Conservation (phyloP, 805 yeast species). For the Lipomyces orientalis region DNA sequence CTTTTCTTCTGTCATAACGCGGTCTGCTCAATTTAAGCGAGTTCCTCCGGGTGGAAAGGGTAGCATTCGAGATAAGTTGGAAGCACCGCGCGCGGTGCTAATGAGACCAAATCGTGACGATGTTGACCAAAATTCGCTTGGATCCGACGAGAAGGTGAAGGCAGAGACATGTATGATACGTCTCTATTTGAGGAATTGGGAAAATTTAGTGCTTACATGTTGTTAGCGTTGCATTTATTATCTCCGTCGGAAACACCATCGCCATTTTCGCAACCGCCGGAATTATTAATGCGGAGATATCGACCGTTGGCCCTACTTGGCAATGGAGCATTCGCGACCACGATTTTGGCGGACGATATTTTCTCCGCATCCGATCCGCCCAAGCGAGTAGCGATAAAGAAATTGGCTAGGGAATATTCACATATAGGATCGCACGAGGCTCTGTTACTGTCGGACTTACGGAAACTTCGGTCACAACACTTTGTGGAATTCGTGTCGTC, state of each 20-base stretch:
- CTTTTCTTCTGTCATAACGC: not conserved
- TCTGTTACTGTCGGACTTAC: conserved; percentile 18
- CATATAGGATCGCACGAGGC: conserved; percentile 27
- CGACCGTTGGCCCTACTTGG: conserved; percentile 19
- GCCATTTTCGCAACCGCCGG: conserved; percentile 9
- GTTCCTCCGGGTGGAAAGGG: conserved; percentile 1
- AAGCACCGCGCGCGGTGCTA: not conserved
- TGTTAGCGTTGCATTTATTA: not conserved
- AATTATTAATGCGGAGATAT: conserved; percentile 14
- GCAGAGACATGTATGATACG: not conserved
- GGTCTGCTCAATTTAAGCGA: not conserved
- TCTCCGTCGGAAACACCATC: conserved; percentile 13
- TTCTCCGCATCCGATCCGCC: conserved; percentile 10
- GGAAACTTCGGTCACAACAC: conserved; percentile 12
- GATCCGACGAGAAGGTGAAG: not conserved
- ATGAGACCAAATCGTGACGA: not conserved
- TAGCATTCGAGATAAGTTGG: not conserved
- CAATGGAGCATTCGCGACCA: conserved; percentile 32
- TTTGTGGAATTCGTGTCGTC: conserved; percentile 16
- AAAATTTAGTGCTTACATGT: not conserved
- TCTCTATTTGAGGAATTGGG: not conserved
- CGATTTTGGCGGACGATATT: conserved; percentile 25
- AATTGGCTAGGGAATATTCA: conserved; percentile 5
- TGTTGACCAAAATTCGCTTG: not conserved
- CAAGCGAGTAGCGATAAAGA: conserved; percentile 29